Percentiles rank a stretch among this genome's conserved stretches.
These are phyloP conservation scores for Pseudohalonectria lignicola DNA, from an alignment of 2,329 filamentous ascomycete species.

Conservation along the genomic window DNA sequence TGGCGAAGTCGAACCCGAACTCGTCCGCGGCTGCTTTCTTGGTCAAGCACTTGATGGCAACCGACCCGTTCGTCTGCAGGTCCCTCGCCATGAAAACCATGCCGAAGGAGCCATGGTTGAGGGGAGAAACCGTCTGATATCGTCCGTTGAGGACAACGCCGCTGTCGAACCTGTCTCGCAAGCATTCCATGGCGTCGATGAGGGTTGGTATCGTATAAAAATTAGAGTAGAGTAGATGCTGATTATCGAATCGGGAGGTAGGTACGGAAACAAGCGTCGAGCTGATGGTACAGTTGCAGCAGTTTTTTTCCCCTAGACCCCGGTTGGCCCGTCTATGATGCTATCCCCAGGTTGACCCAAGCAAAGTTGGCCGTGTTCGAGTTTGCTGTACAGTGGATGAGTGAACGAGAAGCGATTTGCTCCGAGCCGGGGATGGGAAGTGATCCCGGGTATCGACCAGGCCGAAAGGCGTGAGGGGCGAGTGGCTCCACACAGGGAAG, in stretches of 20 bases:
- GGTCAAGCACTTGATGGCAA: conserved; percentile 93
- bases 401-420: background rate
- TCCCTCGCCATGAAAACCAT: conserved; percentile 96
- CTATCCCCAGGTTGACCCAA: background rate
- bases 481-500: background rate
- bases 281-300: conserved; percentile 14
- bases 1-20: conserved; percentile 51
- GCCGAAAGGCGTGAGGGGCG: background rate
- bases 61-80: conserved; percentile 60
- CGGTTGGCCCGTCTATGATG: conserved; percentile 6
- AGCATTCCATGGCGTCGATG: conserved; percentile 58
- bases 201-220: conserved; percentile 5
- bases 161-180: conserved; percentile 70
- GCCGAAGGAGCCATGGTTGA: conserved; percentile 97
- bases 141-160: conserved; percentile 79
- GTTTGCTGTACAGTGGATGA: conserved; percentile 1
- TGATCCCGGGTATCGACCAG: no score
- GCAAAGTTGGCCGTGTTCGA: conserved; percentile 5
- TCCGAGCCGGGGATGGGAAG: background rate
- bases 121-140: conserved; percentile 81
- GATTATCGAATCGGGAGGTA: conserved; percentile 7
- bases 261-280: background rate
- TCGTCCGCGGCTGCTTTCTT: conserved; percentile 60
- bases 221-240: conserved; percentile 11
- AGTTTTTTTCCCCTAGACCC: conserved; percentile 6